Evolutionary conservation across 176 grass and related monocot species (phyloP), one percentile per base, ranked within the genome.

Genomic region (Dendrocalamus sinicus): DNA sequence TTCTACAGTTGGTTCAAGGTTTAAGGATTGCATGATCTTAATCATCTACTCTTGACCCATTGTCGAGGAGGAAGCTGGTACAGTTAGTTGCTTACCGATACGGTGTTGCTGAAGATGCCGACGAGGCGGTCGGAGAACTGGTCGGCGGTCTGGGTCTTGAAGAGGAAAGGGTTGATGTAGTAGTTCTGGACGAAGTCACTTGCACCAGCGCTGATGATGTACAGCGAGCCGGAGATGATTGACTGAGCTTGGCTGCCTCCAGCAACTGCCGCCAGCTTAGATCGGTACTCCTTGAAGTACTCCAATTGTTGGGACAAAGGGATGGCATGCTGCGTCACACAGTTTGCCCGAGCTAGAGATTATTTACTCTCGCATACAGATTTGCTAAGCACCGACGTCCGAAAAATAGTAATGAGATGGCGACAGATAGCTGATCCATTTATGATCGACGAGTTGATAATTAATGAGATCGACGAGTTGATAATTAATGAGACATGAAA

Each of bases 131-230:
- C 79, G 7, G 93, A 87, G 81, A 91, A 99, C 46, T 99, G 78
- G 74, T 82, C 90, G 40, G 92, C 86, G 4, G 96, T 89, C 64
- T 96, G 90, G 7, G 76, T 84, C 83, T 99, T 94, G 90, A 72
- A 84, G 79, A 99, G 93, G 1, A 86, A 46, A 45, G 96, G 96
- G 53, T 99, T 99, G 66, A 96, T 94, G 79, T 99, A 99, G 86
- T 99, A 99, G 83, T 99, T 99, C 84, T 99, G 96, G 17, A 99
- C 7, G 54, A 82, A 99, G 62, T 99, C 96, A 35, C 93, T 94
- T 10, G 91, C 47, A 0, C 96, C 96, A 9, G 85, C 62, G 79
- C 96, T 99, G 84, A 99, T 14, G 69, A 99, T 85, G 81, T 99
- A 99, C 7, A 99, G 30, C 8, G 93, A 72, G 20, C 81, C 92